These are phyloP conservation scores for Anisodus tanguticus DNA, from an alignment of 257 asterid genomes.

Conservation along the genomic window DNA sequence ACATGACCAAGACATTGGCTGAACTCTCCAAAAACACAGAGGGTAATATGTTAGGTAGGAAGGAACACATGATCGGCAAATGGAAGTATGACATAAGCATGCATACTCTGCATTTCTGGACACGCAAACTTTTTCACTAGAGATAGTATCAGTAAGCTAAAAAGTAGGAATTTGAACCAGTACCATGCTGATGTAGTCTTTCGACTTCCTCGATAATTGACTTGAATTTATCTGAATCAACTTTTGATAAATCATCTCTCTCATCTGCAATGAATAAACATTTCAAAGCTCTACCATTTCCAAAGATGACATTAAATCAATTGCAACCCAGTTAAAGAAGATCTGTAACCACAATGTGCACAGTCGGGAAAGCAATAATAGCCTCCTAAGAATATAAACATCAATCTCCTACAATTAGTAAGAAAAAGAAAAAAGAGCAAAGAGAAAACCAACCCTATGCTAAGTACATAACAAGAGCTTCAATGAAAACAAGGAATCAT, in stretches of 20 bases:
- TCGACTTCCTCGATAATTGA: conserved; percentile 78
- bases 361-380: neutral
- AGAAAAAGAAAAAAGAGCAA: neutral
- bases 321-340: neutral
- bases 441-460: neutral
- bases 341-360: neutral
- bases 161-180: conserved; percentile 2
- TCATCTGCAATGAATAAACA: conserved; percentile 57
- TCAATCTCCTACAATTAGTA: neutral
- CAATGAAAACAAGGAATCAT: neutral
- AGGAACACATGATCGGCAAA: neutral
- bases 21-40: neutral
- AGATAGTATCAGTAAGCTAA: neutral
- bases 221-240: conserved; percentile 65
- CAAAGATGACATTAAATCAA: neutral
- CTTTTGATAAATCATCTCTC: conserved; percentile 67
- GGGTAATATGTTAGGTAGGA: neutral
- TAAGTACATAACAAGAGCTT: neutral
- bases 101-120: no score
- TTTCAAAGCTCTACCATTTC: no score
- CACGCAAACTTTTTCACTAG: neutral
- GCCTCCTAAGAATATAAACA: neutral
- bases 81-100: neutral
- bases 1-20: neutral
- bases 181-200: conserved; percentile 78